These are phyloP conservation scores for Desmodesmus armatus DNA, from an alignment of 139 green algal species.

Conservation along the genomic window DNA sequence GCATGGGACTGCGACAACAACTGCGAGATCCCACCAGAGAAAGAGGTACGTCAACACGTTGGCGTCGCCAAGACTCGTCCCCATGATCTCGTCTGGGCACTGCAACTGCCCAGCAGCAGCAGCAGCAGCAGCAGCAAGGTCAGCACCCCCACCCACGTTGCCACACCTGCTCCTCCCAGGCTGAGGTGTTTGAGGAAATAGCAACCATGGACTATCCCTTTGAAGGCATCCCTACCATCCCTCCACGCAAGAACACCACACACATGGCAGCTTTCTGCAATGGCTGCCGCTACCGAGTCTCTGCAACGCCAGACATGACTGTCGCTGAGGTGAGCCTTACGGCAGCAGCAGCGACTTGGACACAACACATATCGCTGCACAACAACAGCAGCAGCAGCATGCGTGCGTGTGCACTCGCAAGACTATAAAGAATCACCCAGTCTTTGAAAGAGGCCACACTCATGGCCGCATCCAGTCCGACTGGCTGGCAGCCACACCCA, in stretches of 20 bases:
- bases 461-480: no score
- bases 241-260: constrained; percentile 87
- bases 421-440: no score
- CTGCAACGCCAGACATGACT: constrained; percentile 80
- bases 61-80: not conserved
- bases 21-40: constrained; percentile 86
- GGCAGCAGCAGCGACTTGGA: no score
- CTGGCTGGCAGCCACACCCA: no score
- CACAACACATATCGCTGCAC: no score
- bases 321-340: constrained; percentile 64
- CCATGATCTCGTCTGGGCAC: not conserved
- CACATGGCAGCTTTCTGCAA: constrained; percentile 88
- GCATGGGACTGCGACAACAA: constrained; percentile 94
- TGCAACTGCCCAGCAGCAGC: not conserved
- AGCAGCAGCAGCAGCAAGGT: not conserved
- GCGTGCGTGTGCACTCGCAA: no score
- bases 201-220: constrained; percentile 93
- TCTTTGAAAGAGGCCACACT: no score
- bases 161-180: constrained; percentile 55
- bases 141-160: not conserved
- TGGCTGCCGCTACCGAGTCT: constrained; percentile 88
- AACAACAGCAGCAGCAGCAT: no score
- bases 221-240: constrained; percentile 94
- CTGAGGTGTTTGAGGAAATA: constrained; percentile 95
- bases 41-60: constrained; percentile 71